Evolutionary conservation across 179 eudicot genomes (phyloP), one percentile per base, ranked within the genome.

Genomic region (Beta macrorhiza): DNA sequence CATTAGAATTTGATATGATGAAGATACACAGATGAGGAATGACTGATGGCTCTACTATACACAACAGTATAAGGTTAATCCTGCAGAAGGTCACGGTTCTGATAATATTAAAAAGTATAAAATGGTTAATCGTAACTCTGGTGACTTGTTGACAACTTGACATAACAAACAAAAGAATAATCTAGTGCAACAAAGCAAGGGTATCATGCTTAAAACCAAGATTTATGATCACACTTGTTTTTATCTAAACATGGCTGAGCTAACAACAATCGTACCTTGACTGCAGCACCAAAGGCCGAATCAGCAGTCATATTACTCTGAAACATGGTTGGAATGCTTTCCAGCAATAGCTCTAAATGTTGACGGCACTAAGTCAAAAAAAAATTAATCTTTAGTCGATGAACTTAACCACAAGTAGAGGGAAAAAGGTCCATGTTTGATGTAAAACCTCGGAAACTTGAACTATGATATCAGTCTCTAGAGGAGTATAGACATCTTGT

Each of bases 221-320:
- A 64, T 53, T 3, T n/a, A 52, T 42, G 12, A 32, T 55, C 77
- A 82, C 25, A 29, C 53, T 29, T 74, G 78, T 44, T 67, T 45
- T 37, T 37, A 29, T 29, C 47, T 19, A 55, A 59, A 73, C 37
- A 44, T 47, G 22, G 29, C 47, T 49, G 53, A 65, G 57, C 63
- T 68, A 77, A 75, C 51, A 63, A 6, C 67, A 79, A 52, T 72
- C 82, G 79, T 84, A 95, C 98, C 97, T 95, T 95, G 77, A 92
- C 87, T 79, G 98, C 95, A 70, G 98, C 98, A 78, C 98, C 98
- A 81, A 93, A 92, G 55, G 98, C 98, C n/a, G 98, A 95, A 88
- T 95, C 98, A 74, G 97, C 92, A 74, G 83, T 90, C 88, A 84
- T 92, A 85, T 90, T 95, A 84, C 82, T 90, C 88, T 92, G 91